Percentiles rank a stretch among this genome's conserved stretches.
phyloP scores from a whole-genome alignment of 2,329 filamentous ascomycete species.

The Clonostachys rosea region DNA sequence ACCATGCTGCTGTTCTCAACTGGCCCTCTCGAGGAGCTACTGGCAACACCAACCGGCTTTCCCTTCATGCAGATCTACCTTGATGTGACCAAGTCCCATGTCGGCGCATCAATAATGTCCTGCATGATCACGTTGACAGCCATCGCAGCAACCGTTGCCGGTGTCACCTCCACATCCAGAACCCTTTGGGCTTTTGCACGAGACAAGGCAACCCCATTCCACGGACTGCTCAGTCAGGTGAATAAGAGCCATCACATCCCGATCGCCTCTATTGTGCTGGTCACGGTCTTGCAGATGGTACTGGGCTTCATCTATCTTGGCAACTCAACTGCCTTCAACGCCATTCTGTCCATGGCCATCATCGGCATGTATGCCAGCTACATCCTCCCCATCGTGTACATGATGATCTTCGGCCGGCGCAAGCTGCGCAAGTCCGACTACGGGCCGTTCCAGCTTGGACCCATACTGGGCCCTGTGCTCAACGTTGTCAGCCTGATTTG shows the following conservation, averaged over 20 bases:
- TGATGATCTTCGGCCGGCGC: conserved; percentile 27
- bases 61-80: conserved; percentile 35
- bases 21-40: conserved; percentile 25
- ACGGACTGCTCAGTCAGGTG: conserved; percentile 26
- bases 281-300: conserved; percentile 16
- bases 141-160: conserved; percentile 19
- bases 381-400: conserved; percentile 27
- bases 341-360: conserved; percentile 32
- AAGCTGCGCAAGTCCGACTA: conserved; percentile 8
- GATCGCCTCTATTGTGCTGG: conserved; percentile 14
- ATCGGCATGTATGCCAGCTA: conserved; percentile 37
- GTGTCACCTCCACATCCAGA: conserved; percentile 25
- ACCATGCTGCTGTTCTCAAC: conserved; percentile 37
- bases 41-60: conserved; percentile 32
- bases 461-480: no score
- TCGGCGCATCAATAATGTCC: conserved; percentile 18
- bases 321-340: conserved; percentile 32
- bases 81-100: conserved; percentile 16
- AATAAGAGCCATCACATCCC: conserved; percentile 22
- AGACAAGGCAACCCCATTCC: conserved; percentile 27
- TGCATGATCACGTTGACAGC: conserved; percentile 17
- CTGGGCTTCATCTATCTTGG: conserved; percentile 33
- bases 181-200: conserved; percentile 32
- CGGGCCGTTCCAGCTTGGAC: conserved; percentile 9
- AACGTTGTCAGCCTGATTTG: no score